Percentiles rank a stretch among this genome's conserved stretches.
Evolutionary conservation across 169 alveolate genomes (phyloP).

Genomic region (Plasmodium knowlesi): DNA sequence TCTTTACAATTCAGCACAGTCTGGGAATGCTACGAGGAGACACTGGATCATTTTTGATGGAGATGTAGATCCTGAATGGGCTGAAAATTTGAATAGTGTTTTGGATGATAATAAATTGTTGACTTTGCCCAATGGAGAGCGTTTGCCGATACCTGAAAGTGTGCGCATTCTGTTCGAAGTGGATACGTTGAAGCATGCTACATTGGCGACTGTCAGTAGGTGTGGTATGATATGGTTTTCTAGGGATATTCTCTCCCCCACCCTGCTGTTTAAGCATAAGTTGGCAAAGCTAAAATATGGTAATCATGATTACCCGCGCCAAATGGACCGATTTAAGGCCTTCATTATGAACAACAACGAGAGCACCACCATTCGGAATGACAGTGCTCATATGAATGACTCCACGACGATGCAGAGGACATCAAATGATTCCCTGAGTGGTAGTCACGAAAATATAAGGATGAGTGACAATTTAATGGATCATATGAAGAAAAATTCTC

Average conservation of each 20-base stretch:
- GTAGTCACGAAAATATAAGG: background rate
- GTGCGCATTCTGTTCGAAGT: conserved; percentile 92
- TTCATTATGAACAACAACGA: conserved; percentile 3
- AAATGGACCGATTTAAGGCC: conserved; percentile 47
- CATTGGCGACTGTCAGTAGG: conserved; percentile 98
- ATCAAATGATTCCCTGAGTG: background rate
- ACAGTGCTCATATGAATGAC: background rate
- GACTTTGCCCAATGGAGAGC: conserved; percentile 98
- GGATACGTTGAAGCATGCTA: conserved; percentile 96
- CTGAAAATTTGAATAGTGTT: conserved; percentile 98
- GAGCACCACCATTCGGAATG: background rate
- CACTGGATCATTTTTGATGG: conserved; percentile 99
- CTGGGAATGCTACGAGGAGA: conserved; percentile 82
- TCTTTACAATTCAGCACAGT: conserved; percentile 63
- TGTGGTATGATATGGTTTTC: conserved; percentile 99
- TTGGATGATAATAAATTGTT: conserved; percentile 98
- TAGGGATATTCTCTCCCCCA: conserved; percentile 90
- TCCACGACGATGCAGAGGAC: background rate
- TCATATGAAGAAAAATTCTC: conserved; percentile 27
- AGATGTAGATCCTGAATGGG: conserved; percentile 99
- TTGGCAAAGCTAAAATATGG: conserved; percentile 89
- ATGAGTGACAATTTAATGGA: conserved; percentile 35
- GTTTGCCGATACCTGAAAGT: conserved; percentile 93
- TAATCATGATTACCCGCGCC: conserved; percentile 83
- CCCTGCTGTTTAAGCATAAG: conserved; percentile 85